A percentile compares a stretch with the other conserved stretches of the same genome.
Conservation (phyloP, 441 rosid genomes). For the Gossypium trilobum region DNA sequence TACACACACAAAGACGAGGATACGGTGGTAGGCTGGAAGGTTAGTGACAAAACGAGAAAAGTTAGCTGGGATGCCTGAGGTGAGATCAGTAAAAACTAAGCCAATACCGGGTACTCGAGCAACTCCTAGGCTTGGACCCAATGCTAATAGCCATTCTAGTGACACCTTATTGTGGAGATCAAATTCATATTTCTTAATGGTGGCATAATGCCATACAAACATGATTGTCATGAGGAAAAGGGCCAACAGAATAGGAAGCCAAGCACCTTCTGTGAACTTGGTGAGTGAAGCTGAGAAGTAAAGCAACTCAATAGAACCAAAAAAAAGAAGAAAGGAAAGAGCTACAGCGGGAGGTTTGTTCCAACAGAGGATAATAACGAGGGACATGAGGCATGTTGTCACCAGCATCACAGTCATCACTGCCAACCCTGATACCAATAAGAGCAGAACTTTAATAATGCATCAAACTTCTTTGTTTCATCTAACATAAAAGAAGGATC, state of each 20-base stretch:
- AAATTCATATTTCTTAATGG: conserved; percentile 78
- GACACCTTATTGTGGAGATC: conserved; percentile 93
- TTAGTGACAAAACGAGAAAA: conserved; percentile 93
- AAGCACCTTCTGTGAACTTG: conserved; percentile 88
- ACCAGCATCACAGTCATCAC: conserved; percentile 97
- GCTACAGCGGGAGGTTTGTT: conserved; percentile 70
- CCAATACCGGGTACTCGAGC: conserved; percentile 89
- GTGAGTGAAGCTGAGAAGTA: conserved; percentile 94
- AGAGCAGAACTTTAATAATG: neutral
- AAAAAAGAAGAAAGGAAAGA: conserved; percentile 60
- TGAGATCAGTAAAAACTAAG: conserved; percentile 77
- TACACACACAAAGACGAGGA: conserved; percentile 79
- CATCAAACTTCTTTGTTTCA: neutral
- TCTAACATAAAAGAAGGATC: neutral
- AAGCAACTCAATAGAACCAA: conserved; percentile 76
- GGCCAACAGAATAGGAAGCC: conserved; percentile 92
- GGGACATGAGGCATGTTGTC: conserved; percentile 77
- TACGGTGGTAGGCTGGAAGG: conserved; percentile 91
- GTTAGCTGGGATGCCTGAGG: conserved; percentile 86
- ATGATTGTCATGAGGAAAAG: conserved; percentile 70
- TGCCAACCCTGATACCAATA: conserved; percentile 64
- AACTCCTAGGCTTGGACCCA: conserved; percentile 86
- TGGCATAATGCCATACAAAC: conserved; percentile 91
- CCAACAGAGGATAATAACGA: conserved; percentile 87
- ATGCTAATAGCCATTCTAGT: conserved; percentile 80